These are phyloP conservation scores for Cryphonectria japonica DNA, from an alignment of 2,329 filamentous ascomycete genomes.

Conservation along the genomic window DNA sequence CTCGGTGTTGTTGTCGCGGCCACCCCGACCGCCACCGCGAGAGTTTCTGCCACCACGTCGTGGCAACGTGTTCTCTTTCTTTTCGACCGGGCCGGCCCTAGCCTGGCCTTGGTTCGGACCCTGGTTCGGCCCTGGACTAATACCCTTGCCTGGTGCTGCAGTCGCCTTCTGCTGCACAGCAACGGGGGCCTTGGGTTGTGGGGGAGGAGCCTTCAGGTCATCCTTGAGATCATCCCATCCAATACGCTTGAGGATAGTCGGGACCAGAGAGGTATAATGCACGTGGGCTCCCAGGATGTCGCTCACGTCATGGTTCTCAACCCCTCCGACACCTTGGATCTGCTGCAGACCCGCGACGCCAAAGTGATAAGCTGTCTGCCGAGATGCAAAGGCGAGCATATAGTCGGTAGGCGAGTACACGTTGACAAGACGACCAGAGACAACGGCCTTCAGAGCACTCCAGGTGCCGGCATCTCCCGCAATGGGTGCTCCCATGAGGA, in stretches of 20 bases:
- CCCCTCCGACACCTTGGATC: slow-evolving; percentile 65
- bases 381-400: slow-evolving; percentile 85
- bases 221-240: slow-evolving; percentile 66
- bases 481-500: slow-evolving; percentile 81
- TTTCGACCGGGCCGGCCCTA: slow-evolving; percentile 3
- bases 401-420: slow-evolving; percentile 88
- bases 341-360: slow-evolving; percentile 84
- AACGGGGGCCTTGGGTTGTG: neutral
- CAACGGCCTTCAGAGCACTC: slow-evolving; percentile 76
- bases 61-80: slow-evolving; percentile 28
- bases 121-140: neutral
- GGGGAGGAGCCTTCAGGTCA: slow-evolving; percentile 14
- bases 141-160: neutral
- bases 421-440: slow-evolving; percentile 84
- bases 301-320: slow-evolving; percentile 71
- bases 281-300: slow-evolving; percentile 70
- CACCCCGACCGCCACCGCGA: slow-evolving; percentile 22
- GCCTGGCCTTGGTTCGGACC: slow-evolving; percentile 6
- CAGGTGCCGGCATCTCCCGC: slow-evolving; percentile 75
- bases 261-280: slow-evolving; percentile 69
- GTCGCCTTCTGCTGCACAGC: slow-evolving; percentile 9
- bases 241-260: slow-evolving; percentile 67
- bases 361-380: slow-evolving; percentile 69
- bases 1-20: slow-evolving; percentile 16
- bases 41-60: slow-evolving; percentile 22